Conservation (phyloP, 768 basidiomycete species). For the Leccinum truebloodii region DNA sequence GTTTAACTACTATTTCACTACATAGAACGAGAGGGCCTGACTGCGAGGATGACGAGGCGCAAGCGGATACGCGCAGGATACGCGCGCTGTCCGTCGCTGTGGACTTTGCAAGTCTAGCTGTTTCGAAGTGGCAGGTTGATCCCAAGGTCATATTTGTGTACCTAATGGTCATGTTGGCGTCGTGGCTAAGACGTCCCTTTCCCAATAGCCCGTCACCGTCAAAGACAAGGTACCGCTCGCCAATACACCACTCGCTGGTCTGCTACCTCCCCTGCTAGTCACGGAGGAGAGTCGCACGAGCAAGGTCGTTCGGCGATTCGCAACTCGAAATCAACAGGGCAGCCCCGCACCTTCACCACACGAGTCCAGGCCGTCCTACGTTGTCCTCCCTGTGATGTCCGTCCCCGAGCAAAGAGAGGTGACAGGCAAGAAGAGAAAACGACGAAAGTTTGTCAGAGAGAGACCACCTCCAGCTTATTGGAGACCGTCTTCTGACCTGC, state of each 20-base stretch:
- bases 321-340: neutral
- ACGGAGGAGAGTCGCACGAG: slow-evolving; percentile 19
- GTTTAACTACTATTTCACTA: neutral
- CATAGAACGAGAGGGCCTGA: slow-evolving; percentile 49
- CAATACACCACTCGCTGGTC: neutral
- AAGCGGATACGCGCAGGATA: slow-evolving; percentile 44
- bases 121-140: slow-evolving; percentile 14
- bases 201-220: slow-evolving; percentile 11
- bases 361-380: slow-evolving; percentile 18
- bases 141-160: slow-evolving; percentile 19
- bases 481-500: slow-evolving; percentile 24
- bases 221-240: slow-evolving; percentile 14
- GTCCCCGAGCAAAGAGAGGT: neutral
- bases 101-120: slow-evolving; percentile 30
- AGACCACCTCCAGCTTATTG: slow-evolving; percentile 30
- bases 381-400: slow-evolving; percentile 21
- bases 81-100: slow-evolving; percentile 44
- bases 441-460: slow-evolving; percentile 15
- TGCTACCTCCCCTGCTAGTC: slow-evolving; percentile 25
- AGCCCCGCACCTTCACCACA: slow-evolving; percentile 23
- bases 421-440: slow-evolving; percentile 6
- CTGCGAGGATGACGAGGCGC: slow-evolving; percentile 45
- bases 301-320: neutral
- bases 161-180: neutral
- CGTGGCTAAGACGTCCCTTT: slow-evolving; percentile 1